phyloP scores from a whole-genome alignment of 2,329 filamentous ascomycete species.

The Botrytis tulipae region DNA sequence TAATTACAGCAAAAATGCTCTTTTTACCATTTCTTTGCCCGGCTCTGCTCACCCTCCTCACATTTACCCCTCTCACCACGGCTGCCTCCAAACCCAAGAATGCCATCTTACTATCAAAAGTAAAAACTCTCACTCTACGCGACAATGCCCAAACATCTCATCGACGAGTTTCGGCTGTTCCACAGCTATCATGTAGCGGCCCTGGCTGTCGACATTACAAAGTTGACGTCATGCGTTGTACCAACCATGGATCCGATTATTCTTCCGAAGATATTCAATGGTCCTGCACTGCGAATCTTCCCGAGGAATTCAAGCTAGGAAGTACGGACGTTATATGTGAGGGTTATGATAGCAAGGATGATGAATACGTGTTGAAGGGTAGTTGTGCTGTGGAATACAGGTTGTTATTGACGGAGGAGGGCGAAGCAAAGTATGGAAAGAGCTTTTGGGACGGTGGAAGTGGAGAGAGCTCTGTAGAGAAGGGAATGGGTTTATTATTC shows the following conservation, averaged over 20 bases:
- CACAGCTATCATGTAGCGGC: slow-evolving; percentile 74
- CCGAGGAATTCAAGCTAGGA: slow-evolving; percentile 67
- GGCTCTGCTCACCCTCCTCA: slow-evolving; percentile 33
- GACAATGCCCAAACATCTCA: slow-evolving; percentile 65
- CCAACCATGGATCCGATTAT: slow-evolving; percentile 80
- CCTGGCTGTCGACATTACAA: slow-evolving; percentile 55
- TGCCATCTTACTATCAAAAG: slow-evolving; percentile 61
- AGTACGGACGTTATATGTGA: slow-evolving; percentile 90
- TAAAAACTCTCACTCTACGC: slow-evolving; percentile 77
- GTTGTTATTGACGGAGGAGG: slow-evolving; percentile 72
- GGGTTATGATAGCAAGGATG: slow-evolving; percentile 73
- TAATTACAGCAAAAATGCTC: slow-evolving; percentile 28
- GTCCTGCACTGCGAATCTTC: slow-evolving; percentile 71
- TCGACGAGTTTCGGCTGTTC: slow-evolving; percentile 72
- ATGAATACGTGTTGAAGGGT: slow-evolving; percentile 84
- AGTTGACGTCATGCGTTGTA: slow-evolving; percentile 84
- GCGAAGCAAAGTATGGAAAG: slow-evolving; percentile 64
- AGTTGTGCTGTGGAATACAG: slow-evolving; percentile 92
- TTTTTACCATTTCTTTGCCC: slow-evolving; percentile 30
- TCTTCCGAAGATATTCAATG: slow-evolving; percentile 80
- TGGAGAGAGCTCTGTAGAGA: background rate
- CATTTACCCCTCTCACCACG: slow-evolving; percentile 22
- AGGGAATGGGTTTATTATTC: slow-evolving; percentile 49
- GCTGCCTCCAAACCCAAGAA: slow-evolving; percentile 35
- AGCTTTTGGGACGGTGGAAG: slow-evolving; percentile 15